Conservation (phyloP, 2,329 filamentous ascomycete genomes). For the Aspergillus neotritici region DNA sequence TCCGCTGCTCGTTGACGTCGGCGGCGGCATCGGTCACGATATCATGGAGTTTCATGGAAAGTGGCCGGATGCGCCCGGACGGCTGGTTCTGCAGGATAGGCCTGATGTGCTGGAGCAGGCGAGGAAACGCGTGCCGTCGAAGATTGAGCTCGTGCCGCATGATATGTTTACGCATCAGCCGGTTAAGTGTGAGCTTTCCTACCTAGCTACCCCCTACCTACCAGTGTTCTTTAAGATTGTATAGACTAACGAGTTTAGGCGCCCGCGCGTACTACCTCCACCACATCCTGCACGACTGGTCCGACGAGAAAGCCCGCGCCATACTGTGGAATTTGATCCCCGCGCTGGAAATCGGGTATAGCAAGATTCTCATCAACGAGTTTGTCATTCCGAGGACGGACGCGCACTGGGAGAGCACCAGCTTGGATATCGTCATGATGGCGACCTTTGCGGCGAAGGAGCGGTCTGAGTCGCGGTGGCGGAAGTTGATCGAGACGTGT, state of each 20-base stretch:
- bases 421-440: conserved; percentile 43
- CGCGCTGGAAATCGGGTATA: conserved; percentile 22
- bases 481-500: conserved; percentile 24
- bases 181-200: conserved; percentile 1
- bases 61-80: conserved; percentile 35
- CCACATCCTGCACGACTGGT: no score
- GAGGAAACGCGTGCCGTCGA: conserved; percentile 9
- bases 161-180: no score
- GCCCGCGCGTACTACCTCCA: no score
- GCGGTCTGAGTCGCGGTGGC: conserved; percentile 38
- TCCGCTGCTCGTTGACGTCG: conserved; percentile 39
- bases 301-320: no score
- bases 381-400: conserved; percentile 36
- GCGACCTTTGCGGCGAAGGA: conserved; percentile 33
- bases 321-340: no score
- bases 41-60: conserved; percentile 28
- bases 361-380: conserved; percentile 43
- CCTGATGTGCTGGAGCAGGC: conserved; percentile 30
- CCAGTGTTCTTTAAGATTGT: not conserved
- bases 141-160: not conserved
- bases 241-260: conserved; percentile 1
- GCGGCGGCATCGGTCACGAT: conserved; percentile 19
- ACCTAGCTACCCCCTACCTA: not conserved
- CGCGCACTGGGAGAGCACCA: conserved; percentile 28
- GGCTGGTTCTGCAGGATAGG: conserved; percentile 46